phyloP scores from a whole-genome alignment of 2,329 filamentous ascomycete species.

The Fusarium redolens region DNA sequence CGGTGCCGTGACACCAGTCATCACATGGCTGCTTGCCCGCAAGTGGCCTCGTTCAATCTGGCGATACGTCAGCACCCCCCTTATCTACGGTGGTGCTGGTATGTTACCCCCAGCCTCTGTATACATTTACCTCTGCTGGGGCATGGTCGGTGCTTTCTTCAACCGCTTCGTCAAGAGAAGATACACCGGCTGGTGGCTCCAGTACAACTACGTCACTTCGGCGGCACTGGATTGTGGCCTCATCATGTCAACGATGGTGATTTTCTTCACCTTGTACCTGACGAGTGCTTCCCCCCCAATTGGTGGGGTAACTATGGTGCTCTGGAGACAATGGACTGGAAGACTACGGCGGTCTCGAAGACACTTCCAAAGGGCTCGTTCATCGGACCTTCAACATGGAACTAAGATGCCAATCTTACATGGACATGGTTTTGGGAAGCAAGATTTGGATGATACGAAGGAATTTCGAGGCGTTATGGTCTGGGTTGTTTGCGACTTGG shows the following conservation, averaged over 20 bases:
- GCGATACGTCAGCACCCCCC: slow-evolving; percentile 74
- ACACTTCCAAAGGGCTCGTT: slow-evolving; percentile 56
- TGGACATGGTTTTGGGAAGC: slow-evolving; percentile 21
- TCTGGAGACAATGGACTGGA: slow-evolving; percentile 60
- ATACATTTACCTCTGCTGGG: slow-evolving; percentile 79
- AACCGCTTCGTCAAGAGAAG: slow-evolving; percentile 74
- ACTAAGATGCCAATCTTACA: slow-evolving; percentile 39
- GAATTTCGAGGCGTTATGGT: slow-evolving; percentile 34
- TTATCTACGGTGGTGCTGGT: slow-evolving; percentile 74
- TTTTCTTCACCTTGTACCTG: slow-evolving; percentile 76
- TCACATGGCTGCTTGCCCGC: slow-evolving; percentile 72
- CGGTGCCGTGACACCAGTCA: slow-evolving; percentile 70
- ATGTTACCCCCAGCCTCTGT: slow-evolving; percentile 76
- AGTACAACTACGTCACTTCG: slow-evolving; percentile 81
- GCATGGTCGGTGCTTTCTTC: slow-evolving; percentile 73
- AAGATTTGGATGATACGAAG: slow-evolving; percentile 19
- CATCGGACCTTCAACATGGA: slow-evolving; percentile 65
- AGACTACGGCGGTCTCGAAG: slow-evolving; percentile 56
- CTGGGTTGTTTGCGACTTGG: slow-evolving; percentile 25
- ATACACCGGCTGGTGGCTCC: slow-evolving; percentile 79
- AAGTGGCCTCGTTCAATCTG: slow-evolving; percentile 69
- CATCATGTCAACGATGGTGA: slow-evolving; percentile 73
- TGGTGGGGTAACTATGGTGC: slow-evolving; percentile 72
- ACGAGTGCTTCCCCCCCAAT: slow-evolving; percentile 63
- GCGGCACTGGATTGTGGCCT: slow-evolving; percentile 77